Evolutionary conservation across 306 rosid species (phyloP), one percentile per base, ranked within the genome.

Genomic region (Cicer arietinum): DNA sequence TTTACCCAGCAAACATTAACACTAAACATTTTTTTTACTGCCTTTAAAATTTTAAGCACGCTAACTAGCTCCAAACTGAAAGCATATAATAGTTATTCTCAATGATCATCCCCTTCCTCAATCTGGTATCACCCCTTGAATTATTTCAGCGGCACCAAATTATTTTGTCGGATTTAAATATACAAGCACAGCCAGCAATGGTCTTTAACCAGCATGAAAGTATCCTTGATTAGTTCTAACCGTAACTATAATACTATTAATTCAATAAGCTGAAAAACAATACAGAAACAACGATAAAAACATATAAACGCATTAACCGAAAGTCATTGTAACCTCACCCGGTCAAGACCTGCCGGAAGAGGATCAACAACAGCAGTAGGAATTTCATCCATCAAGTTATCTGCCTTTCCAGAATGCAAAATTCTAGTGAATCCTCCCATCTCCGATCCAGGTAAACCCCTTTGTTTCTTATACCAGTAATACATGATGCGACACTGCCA

Each of bases 401-500:
- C 98, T 7, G 98, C 79, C 0, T 59, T 84, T 80, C 99, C 99
- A 0, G 99, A 95, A 81, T 95, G 98, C 77, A 95, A 87, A 85
- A 92, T 87, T 71, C 99, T 81, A 57, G 99, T 92, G 82, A 95
- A 90, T 22, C 98, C 99, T 71, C 99, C 99, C 98, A 95, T 89
- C 75, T 92, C 96, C 4, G 98, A 95, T 10, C 89, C 96, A 43
- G 96, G 97, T 81, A 84, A 17, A 68, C 74, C 85, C 84, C 82
- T 89, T 79, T 74, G 80, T 76, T 78, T 80, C 82, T 88, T 90
- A 78, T 92, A 95, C 99, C 98, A 95, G 80, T 88, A 95, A 77
- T 90, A 95, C 98, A 92, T 92, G 68, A 95, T 86, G 7, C 99
- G 93, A 64, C 98, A 90, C 63, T 95, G 98, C 98, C 98, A 95